phyloP scores from a whole-genome alignment of 495 filamentous ascomycete species.

The Cladorrhinum samala region DNA sequence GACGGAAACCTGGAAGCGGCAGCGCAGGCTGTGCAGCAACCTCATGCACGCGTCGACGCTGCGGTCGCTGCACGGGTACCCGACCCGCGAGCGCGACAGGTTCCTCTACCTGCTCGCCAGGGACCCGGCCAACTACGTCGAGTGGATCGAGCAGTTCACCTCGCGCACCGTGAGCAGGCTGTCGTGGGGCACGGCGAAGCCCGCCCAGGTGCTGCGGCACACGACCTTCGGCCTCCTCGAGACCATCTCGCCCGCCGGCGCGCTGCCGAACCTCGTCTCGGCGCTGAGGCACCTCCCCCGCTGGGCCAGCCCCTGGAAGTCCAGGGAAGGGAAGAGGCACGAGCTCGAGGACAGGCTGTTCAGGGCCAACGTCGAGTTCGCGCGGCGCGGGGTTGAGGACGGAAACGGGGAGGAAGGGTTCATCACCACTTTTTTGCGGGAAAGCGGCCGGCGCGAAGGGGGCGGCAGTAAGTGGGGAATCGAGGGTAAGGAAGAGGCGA shows the following conservation, averaged over 20 bases:
- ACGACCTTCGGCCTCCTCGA: slow-evolving; percentile 53
- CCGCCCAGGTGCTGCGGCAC: slow-evolving; percentile 44
- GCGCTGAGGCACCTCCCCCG: slow-evolving; percentile 41
- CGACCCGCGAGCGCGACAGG: slow-evolving; percentile 47
- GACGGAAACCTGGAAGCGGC: slow-evolving; percentile 53
- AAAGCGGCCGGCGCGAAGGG: slow-evolving; percentile 11
- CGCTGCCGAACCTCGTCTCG: slow-evolving; percentile 45
- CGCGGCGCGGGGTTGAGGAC: slow-evolving; percentile 23
- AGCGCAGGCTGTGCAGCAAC: slow-evolving; percentile 52
- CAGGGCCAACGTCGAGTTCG: slow-evolving; percentile 35
- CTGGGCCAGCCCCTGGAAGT: slow-evolving; percentile 45
- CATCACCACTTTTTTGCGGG: slow-evolving; percentile 37
- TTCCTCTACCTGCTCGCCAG: slow-evolving; percentile 42
- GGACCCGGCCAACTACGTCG: slow-evolving; percentile 42
- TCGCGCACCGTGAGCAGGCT: slow-evolving; percentile 53
- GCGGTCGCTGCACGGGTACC: slow-evolving; percentile 43
- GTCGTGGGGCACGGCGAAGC: slow-evolving; percentile 49
- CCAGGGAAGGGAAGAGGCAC: slow-evolving; percentile 40
- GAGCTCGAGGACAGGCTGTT: slow-evolving; percentile 34
- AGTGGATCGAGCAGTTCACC: slow-evolving; percentile 54
- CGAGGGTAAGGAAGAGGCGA: slow-evolving; percentile 31
- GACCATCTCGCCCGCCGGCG: slow-evolving; percentile 51
- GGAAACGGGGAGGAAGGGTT: slow-evolving; percentile 33
- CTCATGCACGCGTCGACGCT: slow-evolving; percentile 46
- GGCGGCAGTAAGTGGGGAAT: slow-evolving; percentile 15